Percentiles rank a stretch among this genome's conserved stretches.
Conservation (phyloP, 2,329 filamentous ascomycete genomes). For the Monosporascus cannonballus region DNA sequence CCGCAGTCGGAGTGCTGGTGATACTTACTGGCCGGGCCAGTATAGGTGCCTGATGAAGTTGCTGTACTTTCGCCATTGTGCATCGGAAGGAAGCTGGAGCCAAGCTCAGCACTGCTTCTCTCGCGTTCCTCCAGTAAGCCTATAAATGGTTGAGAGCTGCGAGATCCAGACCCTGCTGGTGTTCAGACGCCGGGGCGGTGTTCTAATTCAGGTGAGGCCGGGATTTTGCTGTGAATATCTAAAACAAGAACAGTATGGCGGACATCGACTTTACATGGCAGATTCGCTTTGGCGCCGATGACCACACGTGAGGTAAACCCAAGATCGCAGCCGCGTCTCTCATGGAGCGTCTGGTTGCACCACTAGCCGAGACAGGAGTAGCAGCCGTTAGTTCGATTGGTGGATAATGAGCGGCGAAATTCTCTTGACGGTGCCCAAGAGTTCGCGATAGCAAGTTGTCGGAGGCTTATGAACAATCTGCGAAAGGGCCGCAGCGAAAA, state of each 20-base stretch:
- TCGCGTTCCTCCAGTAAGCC: not conserved
- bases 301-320: not conserved
- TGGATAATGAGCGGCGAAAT: not conserved
- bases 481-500: not conserved
- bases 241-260: not conserved
- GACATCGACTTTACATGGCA: not conserved
- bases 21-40: constrained; percentile 37
- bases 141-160: not conserved
- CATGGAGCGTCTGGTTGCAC: not conserved
- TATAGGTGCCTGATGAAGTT: constrained; percentile 42
- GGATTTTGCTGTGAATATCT: not conserved
- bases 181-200: not conserved
- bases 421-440: not conserved
- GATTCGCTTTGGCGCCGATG: not conserved
- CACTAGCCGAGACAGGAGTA: not conserved
- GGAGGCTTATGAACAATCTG: not conserved
- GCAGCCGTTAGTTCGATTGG: not conserved
- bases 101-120: constrained; percentile 1
- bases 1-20: constrained; percentile 19
- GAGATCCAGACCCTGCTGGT: not conserved
- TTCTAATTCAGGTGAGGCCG: not conserved
- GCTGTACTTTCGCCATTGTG: constrained; percentile 38
- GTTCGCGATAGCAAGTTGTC: not conserved
- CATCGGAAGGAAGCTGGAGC: constrained; percentile 2
- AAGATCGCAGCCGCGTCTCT: not conserved